Conservation (phyloP, 306 rosid genomes). For the Cicer bijugum region DNA sequence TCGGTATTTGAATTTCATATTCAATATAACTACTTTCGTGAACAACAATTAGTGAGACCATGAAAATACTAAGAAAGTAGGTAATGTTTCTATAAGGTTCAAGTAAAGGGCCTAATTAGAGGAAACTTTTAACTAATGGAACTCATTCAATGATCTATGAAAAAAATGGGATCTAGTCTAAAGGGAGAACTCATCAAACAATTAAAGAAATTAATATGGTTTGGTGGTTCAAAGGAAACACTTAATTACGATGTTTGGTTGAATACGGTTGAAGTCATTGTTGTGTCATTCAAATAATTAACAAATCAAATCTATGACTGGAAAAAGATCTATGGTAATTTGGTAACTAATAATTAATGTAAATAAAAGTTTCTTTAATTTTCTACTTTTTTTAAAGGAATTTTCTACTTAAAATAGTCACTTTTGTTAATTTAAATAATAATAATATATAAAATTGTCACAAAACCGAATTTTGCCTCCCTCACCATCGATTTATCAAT, state of each 20-base stretch:
- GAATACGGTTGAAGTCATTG: background rate
- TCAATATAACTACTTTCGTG: conserved; percentile 20
- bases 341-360: no score
- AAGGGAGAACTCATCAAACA: conserved; percentile 17
- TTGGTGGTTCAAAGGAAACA: conserved; percentile 1
- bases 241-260: background rate
- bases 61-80: conserved; percentile 22
- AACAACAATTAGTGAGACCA: conserved; percentile 17
- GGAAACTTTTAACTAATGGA: background rate
- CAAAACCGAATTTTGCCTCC: no score
- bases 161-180: background rate
- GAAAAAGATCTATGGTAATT: background rate
- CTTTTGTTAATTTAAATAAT: background rate
- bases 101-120: background rate
- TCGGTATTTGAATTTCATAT: background rate
- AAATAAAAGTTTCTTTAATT: no score
- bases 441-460: background rate
- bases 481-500: no score
- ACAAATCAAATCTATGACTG: background rate
- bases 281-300: conserved; percentile 7
- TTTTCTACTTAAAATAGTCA: background rate
- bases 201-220: background rate
- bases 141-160: conserved; percentile 32
- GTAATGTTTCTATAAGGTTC: conserved; percentile 25
- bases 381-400: background rate